A percentile compares a stretch with the other conserved stretches of the same genome.
phyloP scores from a whole-genome alignment of 345 rosid species.

The Angophora floribunda region DNA sequence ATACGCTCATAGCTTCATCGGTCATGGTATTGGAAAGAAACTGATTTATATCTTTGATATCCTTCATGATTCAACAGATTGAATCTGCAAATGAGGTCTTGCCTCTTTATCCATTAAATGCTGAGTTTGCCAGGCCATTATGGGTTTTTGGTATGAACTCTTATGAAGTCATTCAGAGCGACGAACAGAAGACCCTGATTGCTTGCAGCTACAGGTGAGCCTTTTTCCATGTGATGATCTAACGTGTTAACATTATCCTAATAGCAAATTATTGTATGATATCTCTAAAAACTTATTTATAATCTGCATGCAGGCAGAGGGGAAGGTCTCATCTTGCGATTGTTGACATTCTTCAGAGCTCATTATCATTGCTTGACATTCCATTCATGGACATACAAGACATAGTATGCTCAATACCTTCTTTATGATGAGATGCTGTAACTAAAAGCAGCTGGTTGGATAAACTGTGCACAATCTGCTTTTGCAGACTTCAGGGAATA shows the following conservation, averaged over 20 bases:
- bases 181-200: slow-evolving; percentile 46
- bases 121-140: slow-evolving; percentile 81
- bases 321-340: slow-evolving; percentile 82
- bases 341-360: slow-evolving; percentile 50
- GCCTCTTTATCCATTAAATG: slow-evolving; percentile 50
- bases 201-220: slow-evolving; percentile 80
- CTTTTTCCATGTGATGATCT: neutral
- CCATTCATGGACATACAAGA: no score
- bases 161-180: slow-evolving; percentile 52
- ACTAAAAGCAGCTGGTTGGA: neutral
- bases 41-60: neutral
- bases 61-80: slow-evolving; percentile 25
- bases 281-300: neutral
- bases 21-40: neutral
- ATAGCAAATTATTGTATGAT: neutral
- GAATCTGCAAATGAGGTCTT: slow-evolving; percentile 53
- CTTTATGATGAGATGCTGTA: neutral
- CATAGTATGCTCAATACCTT: neutral
- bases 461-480: neutral
- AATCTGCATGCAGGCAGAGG: slow-evolving; percentile 55
- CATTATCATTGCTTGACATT: slow-evolving; percentile 43
- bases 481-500: slow-evolving; percentile 51
- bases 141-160: slow-evolving; percentile 84
- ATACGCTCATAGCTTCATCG: neutral
- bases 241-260: neutral